Percentiles rank a stretch among this genome's conserved stretches.
These are phyloP conservation scores for Epichloe gansuensis DNA, from an alignment of 2,329 filamentous ascomycete species.

Conservation along the genomic window DNA sequence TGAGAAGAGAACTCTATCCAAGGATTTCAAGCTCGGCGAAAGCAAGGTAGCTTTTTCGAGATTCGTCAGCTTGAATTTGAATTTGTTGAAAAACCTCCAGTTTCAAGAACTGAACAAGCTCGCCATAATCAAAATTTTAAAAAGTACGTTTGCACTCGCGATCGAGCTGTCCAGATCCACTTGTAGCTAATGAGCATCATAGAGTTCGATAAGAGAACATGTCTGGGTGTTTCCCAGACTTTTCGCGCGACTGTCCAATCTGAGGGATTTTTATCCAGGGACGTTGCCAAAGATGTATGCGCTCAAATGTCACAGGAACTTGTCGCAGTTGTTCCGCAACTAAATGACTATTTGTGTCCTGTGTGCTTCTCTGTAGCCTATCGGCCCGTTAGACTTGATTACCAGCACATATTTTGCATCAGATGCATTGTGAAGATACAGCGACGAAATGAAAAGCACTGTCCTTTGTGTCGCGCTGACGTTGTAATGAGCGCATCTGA, in stretches of 20 bases:
- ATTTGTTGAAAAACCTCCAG: conserved; percentile 64
- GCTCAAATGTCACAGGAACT: conserved; percentile 61
- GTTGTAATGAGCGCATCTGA: conserved; percentile 59
- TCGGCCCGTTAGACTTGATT: conserved; percentile 64
- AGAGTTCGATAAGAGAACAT: conserved; percentile 82
- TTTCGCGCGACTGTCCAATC: conserved; percentile 49
- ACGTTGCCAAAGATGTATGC: conserved; percentile 63
- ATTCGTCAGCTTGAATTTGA: conserved; percentile 61
- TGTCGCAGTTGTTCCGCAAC: conserved; percentile 59
- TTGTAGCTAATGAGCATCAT: neutral
- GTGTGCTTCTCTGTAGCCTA: conserved; percentile 71
- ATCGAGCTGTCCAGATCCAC: neutral
- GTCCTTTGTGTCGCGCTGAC: conserved; percentile 62
- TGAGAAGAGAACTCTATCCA: conserved; percentile 42
- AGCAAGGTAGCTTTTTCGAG: conserved; percentile 51
- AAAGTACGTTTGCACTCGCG: conserved; percentile 41
- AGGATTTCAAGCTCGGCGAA: conserved; percentile 51
- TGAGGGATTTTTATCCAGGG: conserved; percentile 48
- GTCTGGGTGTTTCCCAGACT: conserved; percentile 51
- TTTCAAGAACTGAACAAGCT: conserved; percentile 76
- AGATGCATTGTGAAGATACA: conserved; percentile 73
- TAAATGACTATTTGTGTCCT: conserved; percentile 76
- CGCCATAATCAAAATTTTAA: conserved; percentile 72
- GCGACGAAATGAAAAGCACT: conserved; percentile 51
- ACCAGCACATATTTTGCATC: conserved; percentile 71